Percentiles rank a stretch among this genome's conserved stretches.
These are phyloP conservation scores for Boletus fagicola DNA, from an alignment of 768 basidiomycete genomes.

Conservation along the genomic window DNA sequence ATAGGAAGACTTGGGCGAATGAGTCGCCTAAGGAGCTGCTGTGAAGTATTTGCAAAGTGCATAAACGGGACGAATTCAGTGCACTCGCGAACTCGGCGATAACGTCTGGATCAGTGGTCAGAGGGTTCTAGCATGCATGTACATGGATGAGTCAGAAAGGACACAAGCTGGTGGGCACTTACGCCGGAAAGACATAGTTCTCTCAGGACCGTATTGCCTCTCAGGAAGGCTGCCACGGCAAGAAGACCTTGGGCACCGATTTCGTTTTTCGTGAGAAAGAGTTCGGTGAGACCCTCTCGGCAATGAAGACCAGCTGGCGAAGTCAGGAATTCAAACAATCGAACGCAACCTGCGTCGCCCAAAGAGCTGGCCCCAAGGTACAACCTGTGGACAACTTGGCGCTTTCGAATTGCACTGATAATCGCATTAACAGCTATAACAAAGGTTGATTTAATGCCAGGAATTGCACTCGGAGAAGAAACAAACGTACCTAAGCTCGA, in stretches of 20 bases:
- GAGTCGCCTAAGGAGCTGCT: conserved; percentile 49
- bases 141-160: conserved; percentile 13
- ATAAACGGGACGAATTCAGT: conserved; percentile 53
- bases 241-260: conserved; percentile 56
- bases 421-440: conserved; percentile 49
- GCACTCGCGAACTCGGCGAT: conserved; percentile 44
- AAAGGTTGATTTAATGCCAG: neutral
- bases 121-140: conserved; percentile 36
- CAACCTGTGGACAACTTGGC: conserved; percentile 50
- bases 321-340: conserved; percentile 52
- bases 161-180: conserved; percentile 22
- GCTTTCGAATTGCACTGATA: conserved; percentile 44
- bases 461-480: neutral
- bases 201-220: conserved; percentile 43
- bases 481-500: conserved; percentile 27
- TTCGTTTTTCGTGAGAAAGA: conserved; percentile 55
- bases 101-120: conserved; percentile 38
- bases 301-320: conserved; percentile 48
- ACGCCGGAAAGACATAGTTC: conserved; percentile 60
- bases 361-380: conserved; percentile 56
- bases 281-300: conserved; percentile 43
- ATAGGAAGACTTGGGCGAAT: conserved; percentile 51
- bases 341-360: conserved; percentile 54
- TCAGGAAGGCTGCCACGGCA: conserved; percentile 52
- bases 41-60: conserved; percentile 49